Conservation (phyloP, 2,329 filamentous ascomycete species). For the Hypocrella siamensis region DNA sequence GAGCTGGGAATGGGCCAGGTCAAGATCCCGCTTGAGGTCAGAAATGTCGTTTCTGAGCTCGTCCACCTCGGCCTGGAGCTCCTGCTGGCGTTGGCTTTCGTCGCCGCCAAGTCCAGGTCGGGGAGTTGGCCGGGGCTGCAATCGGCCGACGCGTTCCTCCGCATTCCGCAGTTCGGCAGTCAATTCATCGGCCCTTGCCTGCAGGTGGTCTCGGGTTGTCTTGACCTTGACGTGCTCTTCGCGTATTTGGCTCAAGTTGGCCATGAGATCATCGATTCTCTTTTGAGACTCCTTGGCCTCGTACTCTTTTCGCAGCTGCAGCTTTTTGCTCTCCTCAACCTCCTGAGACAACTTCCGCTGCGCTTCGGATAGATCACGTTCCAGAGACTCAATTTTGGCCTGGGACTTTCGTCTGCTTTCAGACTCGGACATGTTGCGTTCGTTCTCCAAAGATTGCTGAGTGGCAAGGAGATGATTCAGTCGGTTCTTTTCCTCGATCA, state of each 20-base stretch:
- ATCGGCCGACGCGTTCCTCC: constrained; percentile 68
- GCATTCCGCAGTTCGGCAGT: constrained; percentile 76
- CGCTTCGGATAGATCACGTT: constrained; percentile 59
- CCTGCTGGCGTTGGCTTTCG: constrained; percentile 28
- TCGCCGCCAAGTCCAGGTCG: constrained; percentile 31
- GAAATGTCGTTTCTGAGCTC: constrained; percentile 72
- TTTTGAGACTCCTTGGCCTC: constrained; percentile 80
- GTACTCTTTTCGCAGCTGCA: constrained; percentile 72
- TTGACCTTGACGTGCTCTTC: constrained; percentile 79
- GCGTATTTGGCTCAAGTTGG: constrained; percentile 62
- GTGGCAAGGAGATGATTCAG: constrained; percentile 72
- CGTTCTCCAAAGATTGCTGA: constrained; percentile 79
- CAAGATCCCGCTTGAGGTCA: constrained; percentile 75
- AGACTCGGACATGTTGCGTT: constrained; percentile 71
- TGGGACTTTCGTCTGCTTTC: constrained; percentile 73
- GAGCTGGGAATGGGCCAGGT: constrained; percentile 64
- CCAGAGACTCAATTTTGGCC: constrained; percentile 59
- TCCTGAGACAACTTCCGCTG: constrained; percentile 78
- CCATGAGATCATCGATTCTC: constrained; percentile 80
- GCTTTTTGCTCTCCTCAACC: constrained; percentile 69
- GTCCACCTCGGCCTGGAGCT: constrained; percentile 48
- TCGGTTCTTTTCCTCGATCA: constrained; percentile 71
- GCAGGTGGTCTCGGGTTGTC: constrained; percentile 77
- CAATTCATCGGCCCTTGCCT: constrained; percentile 76
- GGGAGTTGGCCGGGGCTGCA: constrained; percentile 65